Base-by-base conservation (phyloP, 208 protist genomes). In the Angomonas desouzai region DNA sequence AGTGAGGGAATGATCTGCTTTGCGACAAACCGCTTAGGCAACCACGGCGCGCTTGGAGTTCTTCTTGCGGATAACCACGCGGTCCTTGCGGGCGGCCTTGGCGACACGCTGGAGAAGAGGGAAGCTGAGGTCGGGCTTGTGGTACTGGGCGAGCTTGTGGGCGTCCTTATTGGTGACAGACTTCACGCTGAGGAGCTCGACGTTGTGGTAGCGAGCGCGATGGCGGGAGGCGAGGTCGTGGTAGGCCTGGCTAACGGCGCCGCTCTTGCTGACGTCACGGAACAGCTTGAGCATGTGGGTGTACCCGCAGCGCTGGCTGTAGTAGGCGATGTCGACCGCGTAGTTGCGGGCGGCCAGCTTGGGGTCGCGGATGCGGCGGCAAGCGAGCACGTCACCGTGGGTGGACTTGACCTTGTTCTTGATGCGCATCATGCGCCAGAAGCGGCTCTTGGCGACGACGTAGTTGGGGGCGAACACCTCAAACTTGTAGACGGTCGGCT, bases 281-380 rank as follows among this genome's bases (percentile, higher is more conserved):
- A 98, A 99, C 87, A 99, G 98, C 90, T 99, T 99, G 86, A 99
- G 97, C 91, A 99, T 98, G 93, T 99, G 99, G 72, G 98, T 98
- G 66, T 97, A 98, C 64, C 98, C 97, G 70, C 86, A 97, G 66
- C 97, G 91, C 62, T 97, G 97, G 86, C 98, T 97, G 92, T 99
- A 99, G 82, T 93, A 94, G 45, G 98, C 92, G 64, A 99, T 83
- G 76, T 97, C 98, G 56, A 99, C 92, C 70, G 90, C 94, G 83
- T 98, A 99, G 94, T 99, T 99, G 87, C 99, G 99, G 68, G 99
- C 92, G 33, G 49, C 72, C 47, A 98, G 91, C 71, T 97, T 97
- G 70, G 93, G 91, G 77, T 99, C 98, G 71, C 92, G 93, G 68
- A 98, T 77, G 60, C 97, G 89, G 68, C 93, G 91, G 78, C 96